Conservation (phyloP, 1,284 basidiomycete species). For the Pyrrhoderma lamaoense region DNA sequence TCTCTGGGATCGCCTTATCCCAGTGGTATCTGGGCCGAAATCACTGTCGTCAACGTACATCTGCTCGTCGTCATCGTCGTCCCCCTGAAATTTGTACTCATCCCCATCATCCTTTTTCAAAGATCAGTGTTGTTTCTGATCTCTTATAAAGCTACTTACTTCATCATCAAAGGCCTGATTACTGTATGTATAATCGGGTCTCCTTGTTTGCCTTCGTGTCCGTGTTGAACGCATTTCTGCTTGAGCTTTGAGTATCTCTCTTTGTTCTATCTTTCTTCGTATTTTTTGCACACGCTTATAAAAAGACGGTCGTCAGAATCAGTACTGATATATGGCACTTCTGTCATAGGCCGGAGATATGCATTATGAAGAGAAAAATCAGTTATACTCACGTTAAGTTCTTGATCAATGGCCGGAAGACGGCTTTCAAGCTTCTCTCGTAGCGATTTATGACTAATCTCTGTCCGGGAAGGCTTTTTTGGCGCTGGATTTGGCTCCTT, state of each 20-base stretch:
- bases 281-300: conserved; percentile 59
- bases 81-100: conserved; percentile 59
- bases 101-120: conserved; percentile 51
- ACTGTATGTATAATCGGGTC: conserved; percentile 70
- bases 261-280: conserved; percentile 61
- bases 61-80: conserved; percentile 53
- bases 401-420: conserved; percentile 56
- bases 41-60: conserved; percentile 43
- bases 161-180: conserved; percentile 56
- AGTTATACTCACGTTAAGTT: conserved; percentile 59
- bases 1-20: conserved; percentile 57
- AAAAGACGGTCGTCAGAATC: conserved; percentile 23
- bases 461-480: conserved; percentile 45
- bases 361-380: background rate
- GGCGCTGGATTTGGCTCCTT: conserved; percentile 37
- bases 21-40: conserved; percentile 31
- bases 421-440: conserved; percentile 54
- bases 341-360: conserved; percentile 15
- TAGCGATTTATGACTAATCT: conserved; percentile 44
- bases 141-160: conserved; percentile 31
- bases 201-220: conserved; percentile 59
- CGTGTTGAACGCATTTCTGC: conserved; percentile 70
- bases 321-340: background rate
- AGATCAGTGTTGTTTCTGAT: conserved; percentile 18
- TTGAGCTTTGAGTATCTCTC: conserved; percentile 55